A percentile compares a stretch with the other conserved stretches of the same genome.
phyloP scores from a whole-genome alignment of 192 early-diverging fungal species.

The Podochytrium sp. region DNA sequence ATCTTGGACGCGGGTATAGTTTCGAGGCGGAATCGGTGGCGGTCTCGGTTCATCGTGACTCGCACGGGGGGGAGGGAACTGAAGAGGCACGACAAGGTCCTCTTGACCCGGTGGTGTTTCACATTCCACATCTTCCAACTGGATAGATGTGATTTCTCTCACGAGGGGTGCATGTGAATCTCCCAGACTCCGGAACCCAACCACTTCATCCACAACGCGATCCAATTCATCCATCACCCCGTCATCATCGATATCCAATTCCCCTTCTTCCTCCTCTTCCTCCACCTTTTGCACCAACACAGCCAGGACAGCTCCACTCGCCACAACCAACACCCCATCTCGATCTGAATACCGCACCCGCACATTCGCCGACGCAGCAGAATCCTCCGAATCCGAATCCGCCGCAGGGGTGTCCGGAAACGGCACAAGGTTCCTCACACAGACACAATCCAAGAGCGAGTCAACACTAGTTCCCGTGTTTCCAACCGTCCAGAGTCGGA shows the following conservation, averaged over 20 bases:
- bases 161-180: background rate
- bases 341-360: background rate
- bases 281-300: background rate
- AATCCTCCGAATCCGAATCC: background rate
- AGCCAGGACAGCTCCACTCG: background rate
- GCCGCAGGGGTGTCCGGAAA: background rate
- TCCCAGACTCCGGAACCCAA: background rate
- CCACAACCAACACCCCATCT: constrained; percentile 3
- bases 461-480: background rate
- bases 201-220: constrained; percentile 26
- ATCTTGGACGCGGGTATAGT: background rate
- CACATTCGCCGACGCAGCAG: background rate
- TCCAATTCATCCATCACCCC: constrained; percentile 29
- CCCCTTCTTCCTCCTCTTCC: background rate
- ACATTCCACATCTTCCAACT: constrained; percentile 25
- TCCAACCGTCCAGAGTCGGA: background rate
- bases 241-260: background rate
- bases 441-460: background rate
- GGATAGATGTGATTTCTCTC: constrained; percentile 16
- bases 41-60: no score
- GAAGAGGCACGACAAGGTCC: background rate
- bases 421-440: background rate
- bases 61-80: no score
- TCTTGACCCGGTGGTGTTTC: background rate
- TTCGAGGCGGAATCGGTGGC: background rate